Conservation (phyloP, 2,329 filamentous ascomycete genomes). For the Alternaria triticimaculans region DNA sequence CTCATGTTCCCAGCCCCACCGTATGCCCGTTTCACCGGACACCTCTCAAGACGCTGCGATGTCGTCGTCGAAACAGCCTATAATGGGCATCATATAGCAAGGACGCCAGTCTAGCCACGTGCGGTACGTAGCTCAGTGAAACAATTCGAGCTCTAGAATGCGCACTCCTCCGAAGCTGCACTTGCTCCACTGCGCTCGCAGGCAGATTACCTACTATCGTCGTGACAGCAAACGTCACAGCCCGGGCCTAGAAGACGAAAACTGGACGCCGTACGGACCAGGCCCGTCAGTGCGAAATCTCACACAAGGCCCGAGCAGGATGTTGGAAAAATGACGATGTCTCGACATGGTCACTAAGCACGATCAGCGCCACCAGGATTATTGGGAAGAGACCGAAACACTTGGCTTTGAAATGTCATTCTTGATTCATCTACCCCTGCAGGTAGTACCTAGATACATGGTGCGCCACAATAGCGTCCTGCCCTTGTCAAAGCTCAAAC, state of each 20-base stretch:
- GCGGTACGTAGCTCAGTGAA: constrained; percentile 9
- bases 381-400: constrained; percentile 9
- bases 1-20: constrained; percentile 16
- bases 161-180: background rate
- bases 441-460: constrained; percentile 30
- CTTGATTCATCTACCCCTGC: constrained; percentile 31
- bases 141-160: background rate
- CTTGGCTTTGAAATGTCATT: constrained; percentile 23
- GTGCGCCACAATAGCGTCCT: constrained; percentile 32
- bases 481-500: constrained; percentile 17
- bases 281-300: background rate
- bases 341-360: constrained; percentile 2
- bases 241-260: background rate
- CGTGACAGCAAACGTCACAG: constrained; percentile 13
- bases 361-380: constrained; percentile 17
- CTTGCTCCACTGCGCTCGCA: background rate
- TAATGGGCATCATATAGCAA: constrained; percentile 17
- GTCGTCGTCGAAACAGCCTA: constrained; percentile 36
- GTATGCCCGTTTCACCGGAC: constrained; percentile 14
- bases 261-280: background rate
- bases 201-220: constrained; percentile 5
- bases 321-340: constrained; percentile 9
- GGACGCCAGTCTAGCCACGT: constrained; percentile 11
- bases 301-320: background rate
- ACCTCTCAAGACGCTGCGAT: constrained; percentile 15